Base-by-base conservation (phyloP, 2,329 filamentous ascomycete species). In the Trichoderma koningii region DNA sequence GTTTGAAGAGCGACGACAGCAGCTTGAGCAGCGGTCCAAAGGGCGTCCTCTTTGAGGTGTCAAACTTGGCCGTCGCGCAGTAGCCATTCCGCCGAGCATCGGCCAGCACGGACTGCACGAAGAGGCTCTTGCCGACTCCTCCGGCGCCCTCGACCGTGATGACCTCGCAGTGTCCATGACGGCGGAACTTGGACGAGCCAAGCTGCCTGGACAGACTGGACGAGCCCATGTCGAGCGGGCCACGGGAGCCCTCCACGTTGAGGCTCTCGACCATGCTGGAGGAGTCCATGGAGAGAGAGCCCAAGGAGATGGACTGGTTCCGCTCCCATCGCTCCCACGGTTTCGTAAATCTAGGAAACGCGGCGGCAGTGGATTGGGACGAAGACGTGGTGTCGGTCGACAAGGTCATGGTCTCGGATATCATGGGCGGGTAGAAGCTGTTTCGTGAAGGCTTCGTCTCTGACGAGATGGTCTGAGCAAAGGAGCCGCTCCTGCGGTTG, bases 61-160 rank as follows among this genome's bases (percentile, higher is more conserved):
- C 87, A 66, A 89, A 89, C 71, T 89, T 89, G 47, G 87, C 84
- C 38, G 85, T 87, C 7, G 86, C 85, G 70, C 86, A 89, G 71
- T 89, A 89, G 3, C 87, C 87, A 66, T 83, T 82, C 52, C 83
- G 81, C 56, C 87, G 80, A 17, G 85, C 85, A 68, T 89, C 87
- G 3, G 83, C 78, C 48, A 88, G 80, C 5, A 88, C 83, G 9
- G 85, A 87, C 70, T 89, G 85, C 28, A 88, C 84, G 17, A 89
- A 79, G 66, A 84, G 85, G 68, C 83, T 88, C 73, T 89, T 89
- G 17, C 87, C 87, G n/a, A 89, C 76, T 0, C 87, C 87, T 3
- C 83, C 86, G 14, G 83, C 80, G 34, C 87, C 87, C 69, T 87
- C 84, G 60, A 89, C 82, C 17, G 82, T 81, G 21, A 89, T 78